Evolutionary conservation across 83 land plant species (phyloP).

Genomic region (Thuja plicata): DNA sequence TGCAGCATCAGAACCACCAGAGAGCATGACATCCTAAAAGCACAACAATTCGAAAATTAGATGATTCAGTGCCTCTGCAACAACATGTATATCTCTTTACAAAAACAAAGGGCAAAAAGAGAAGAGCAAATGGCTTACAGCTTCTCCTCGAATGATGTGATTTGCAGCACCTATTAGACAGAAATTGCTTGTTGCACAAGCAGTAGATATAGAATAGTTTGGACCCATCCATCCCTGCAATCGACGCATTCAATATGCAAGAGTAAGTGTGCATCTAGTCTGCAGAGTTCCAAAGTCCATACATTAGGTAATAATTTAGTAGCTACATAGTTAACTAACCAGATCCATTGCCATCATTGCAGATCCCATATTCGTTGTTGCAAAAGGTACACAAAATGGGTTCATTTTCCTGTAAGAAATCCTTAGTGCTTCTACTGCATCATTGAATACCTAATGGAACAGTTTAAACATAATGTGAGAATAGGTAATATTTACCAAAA

Average conservation of each 20-base stretch:
- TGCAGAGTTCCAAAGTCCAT: not conserved
- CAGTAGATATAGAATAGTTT: conserved; percentile 92
- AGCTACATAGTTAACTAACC: conserved; percentile 40
- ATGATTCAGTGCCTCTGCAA: not conserved
- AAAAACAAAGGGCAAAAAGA: not conserved
- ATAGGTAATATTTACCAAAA: not conserved
- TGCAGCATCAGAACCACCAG: conserved; percentile 96
- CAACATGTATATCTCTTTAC: no score
- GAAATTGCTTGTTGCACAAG: conserved; percentile 96
- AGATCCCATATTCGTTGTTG: conserved; percentile 98
- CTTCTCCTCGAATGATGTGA: conserved; percentile 92
- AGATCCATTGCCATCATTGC: conserved; percentile 99
- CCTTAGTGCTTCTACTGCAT: conserved; percentile 46
- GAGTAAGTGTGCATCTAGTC: not conserved
- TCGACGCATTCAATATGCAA: not conserved
- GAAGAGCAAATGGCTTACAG: conserved; percentile 52
- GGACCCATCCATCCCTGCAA: conserved; percentile 99
- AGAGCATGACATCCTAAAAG: conserved; percentile 90
- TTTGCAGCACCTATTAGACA: conserved; percentile 95
- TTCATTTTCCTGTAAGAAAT: conserved; percentile 53
- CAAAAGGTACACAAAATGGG: conserved; percentile 72
- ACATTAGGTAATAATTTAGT: not conserved
- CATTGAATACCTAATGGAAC: conserved; percentile 42
- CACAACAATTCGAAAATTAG: conserved; percentile 1
- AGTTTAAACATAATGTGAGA: not conserved